Conservation (phyloP, 2,329 filamentous ascomycete genomes). For the Hypoxylon sp. region DNA sequence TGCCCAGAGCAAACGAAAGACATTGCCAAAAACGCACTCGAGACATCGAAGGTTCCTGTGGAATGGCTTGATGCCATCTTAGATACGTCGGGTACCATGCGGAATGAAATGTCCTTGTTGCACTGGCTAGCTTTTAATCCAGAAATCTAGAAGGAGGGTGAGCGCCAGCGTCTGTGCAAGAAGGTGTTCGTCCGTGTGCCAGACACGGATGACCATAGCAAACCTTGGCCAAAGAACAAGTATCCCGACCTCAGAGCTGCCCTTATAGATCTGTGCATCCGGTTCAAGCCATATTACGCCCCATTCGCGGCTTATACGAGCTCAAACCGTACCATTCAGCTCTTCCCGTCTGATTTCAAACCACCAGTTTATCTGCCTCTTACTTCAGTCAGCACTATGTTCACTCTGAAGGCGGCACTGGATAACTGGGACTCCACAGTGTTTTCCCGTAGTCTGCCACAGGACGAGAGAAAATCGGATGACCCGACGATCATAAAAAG, state of each 20-base stretch:
- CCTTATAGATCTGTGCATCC: slow-evolving; percentile 43
- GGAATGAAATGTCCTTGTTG: slow-evolving; percentile 18
- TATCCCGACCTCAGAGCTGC: slow-evolving; percentile 47
- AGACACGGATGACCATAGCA: slow-evolving; percentile 19
- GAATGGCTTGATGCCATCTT: slow-evolving; percentile 48
- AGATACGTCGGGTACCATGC: slow-evolving; percentile 43
- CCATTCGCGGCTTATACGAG: slow-evolving; percentile 45
- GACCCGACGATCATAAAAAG: not conserved
- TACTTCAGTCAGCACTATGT: slow-evolving; percentile 34
- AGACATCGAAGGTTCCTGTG: slow-evolving; percentile 28
- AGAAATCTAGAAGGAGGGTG: slow-evolving; percentile 3
- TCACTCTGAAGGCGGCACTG: slow-evolving; percentile 40
- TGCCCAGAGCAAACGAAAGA: not conserved
- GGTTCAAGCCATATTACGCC: slow-evolving; percentile 44
- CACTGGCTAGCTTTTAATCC: not conserved
- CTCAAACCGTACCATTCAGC: slow-evolving; percentile 33
- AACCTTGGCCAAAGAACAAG: slow-evolving; percentile 39
- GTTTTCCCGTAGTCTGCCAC: not conserved
- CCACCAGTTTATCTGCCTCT: slow-evolving; percentile 12
- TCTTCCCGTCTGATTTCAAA: slow-evolving; percentile 37
- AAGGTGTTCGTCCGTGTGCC: slow-evolving; percentile 34
- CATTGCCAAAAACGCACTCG: not conserved
- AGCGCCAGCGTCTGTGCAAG: not conserved
- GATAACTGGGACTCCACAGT: slow-evolving; percentile 33
- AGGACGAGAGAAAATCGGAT: slow-evolving; percentile 4